Evolutionary conservation across 225 moss, liverwort and hornwort species (phyloP).

Genomic region (Bryoerythrophyllum caledonicum): DNA sequence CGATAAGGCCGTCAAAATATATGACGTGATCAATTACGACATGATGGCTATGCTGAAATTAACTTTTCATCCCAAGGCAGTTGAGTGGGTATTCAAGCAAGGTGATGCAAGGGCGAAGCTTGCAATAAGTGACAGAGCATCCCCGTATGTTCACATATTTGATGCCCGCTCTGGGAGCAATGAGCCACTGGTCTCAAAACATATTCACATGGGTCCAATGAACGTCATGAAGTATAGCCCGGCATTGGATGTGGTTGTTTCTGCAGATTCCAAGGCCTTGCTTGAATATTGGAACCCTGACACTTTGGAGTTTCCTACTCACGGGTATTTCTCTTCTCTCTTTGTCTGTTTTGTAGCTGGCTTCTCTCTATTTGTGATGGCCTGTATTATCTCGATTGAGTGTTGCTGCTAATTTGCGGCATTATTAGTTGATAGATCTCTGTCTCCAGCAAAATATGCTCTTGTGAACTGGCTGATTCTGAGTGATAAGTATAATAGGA

Average conservation of each 20-base stretch:
- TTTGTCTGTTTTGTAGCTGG: background rate
- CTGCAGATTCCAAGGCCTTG: conserved; percentile 81
- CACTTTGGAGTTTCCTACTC: conserved; percentile 72
- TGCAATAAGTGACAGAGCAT: conserved; percentile 76
- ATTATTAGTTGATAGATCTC: background rate
- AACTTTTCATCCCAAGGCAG: conserved; percentile 70
- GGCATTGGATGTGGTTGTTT: conserved; percentile 76
- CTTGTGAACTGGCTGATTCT: conserved; percentile 1
- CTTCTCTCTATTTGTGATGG: background rate
- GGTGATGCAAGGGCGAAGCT: conserved; percentile 97
- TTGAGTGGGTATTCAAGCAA: conserved; percentile 94
- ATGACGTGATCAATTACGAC: conserved; percentile 97
- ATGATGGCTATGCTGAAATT: conserved; percentile 99
- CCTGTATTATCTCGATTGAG: background rate
- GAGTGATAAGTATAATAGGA: conserved; percentile 17
- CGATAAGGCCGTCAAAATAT: conserved; percentile 86
- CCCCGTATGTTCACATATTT: conserved; percentile 67
- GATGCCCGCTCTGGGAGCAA: conserved; percentile 92
- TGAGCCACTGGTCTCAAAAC: conserved; percentile 74
- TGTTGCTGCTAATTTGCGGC: background rate
- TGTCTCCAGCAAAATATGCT: conserved; percentile 11
- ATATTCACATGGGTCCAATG: conserved; percentile 72
- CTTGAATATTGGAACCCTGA: conserved; percentile 97
- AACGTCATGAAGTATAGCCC: conserved; percentile 85
- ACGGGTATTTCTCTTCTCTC: conserved; percentile 55